Conservation (phyloP, 1,284 basidiomycete species). For the Moesziomyces globuligerus region DNA sequence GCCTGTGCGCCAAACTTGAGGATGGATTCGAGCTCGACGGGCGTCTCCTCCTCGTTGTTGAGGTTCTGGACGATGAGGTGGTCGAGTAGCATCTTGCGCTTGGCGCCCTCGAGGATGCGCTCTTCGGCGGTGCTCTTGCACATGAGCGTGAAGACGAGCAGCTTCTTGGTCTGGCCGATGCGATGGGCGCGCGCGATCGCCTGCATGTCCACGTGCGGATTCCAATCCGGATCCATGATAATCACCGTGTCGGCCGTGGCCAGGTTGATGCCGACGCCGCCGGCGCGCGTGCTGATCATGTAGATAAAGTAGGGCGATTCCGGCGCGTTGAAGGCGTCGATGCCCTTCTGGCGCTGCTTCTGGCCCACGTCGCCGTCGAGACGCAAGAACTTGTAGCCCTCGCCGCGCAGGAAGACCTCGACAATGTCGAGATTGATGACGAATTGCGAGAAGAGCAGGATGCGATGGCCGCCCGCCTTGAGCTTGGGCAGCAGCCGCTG, state of each 20-base stretch:
- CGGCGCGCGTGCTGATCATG: constrained; percentile 66
- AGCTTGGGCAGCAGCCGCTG: constrained; percentile 65
- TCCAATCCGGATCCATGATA: constrained; percentile 91
- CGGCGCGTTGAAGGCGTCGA: constrained; percentile 91
- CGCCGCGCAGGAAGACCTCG: constrained; percentile 63
- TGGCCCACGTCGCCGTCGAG: constrained; percentile 51
- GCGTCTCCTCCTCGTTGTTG: constrained; percentile 53
- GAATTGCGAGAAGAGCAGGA: constrained; percentile 65
- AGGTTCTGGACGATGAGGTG: constrained; percentile 66
- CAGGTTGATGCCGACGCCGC: constrained; percentile 69
- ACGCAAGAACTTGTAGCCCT: constrained; percentile 64
- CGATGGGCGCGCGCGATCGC: constrained; percentile 89
- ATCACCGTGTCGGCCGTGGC: constrained; percentile 85
- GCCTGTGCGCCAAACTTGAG: constrained; percentile 67
- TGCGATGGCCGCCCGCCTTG: constrained; percentile 63
- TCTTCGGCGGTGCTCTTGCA: constrained; percentile 68
- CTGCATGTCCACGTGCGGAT: constrained; percentile 84
- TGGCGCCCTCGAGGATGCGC: constrained; percentile 64
- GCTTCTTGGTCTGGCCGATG: constrained; percentile 68
- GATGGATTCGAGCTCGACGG: constrained; percentile 62
- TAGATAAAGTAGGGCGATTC: constrained; percentile 74
- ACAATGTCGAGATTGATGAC: constrained; percentile 67
- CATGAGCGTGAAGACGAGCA: constrained; percentile 68
- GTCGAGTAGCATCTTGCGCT: constrained; percentile 66
- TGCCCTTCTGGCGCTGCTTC: constrained; percentile 68